phyloP scores from a whole-genome alignment of 495 filamentous ascomycete genomes.

The Apodospora peruviana region DNA sequence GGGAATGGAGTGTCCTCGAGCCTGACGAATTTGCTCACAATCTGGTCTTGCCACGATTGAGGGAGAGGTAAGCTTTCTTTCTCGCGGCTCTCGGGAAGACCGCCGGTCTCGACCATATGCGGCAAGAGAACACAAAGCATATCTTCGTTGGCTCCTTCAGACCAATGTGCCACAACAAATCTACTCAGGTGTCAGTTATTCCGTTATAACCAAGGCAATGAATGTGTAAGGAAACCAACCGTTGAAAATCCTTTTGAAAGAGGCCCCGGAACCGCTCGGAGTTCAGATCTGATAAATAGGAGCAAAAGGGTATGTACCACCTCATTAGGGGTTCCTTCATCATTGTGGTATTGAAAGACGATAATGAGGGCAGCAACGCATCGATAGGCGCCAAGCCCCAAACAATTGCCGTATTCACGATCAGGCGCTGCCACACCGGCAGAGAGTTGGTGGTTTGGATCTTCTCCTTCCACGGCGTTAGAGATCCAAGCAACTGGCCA shows the following conservation, averaged over 20 bases:
- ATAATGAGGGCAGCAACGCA: slow-evolving; percentile 62
- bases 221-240: slow-evolving; percentile 35
- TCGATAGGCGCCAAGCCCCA: slow-evolving; percentile 77
- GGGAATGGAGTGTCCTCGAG: slow-evolving; percentile 51
- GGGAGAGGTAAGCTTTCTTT: slow-evolving; percentile 57
- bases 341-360: slow-evolving; percentile 56
- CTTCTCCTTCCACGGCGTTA: slow-evolving; percentile 26
- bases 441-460: slow-evolving; percentile 37
- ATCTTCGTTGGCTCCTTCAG: slow-evolving; percentile 52
- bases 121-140: slow-evolving; percentile 66
- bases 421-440: slow-evolving; percentile 46
- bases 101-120: slow-evolving; percentile 54
- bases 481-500: slow-evolving; percentile 46
- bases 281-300: slow-evolving; percentile 66
- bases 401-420: slow-evolving; percentile 61
- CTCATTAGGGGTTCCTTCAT: slow-evolving; percentile 54
- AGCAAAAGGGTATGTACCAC: slow-evolving; percentile 80
- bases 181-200: slow-evolving; percentile 30
- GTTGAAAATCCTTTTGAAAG: slow-evolving; percentile 75
- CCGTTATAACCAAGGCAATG: background rate
- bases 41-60: slow-evolving; percentile 62
- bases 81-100: slow-evolving; percentile 38
- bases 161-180: slow-evolving; percentile 72
- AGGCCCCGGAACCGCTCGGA: slow-evolving; percentile 70
- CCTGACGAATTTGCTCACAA: slow-evolving; percentile 57